These are phyloP conservation scores for Daldinia grandis DNA, from an alignment of 495 filamentous ascomycete genomes.

Conservation along the genomic window DNA sequence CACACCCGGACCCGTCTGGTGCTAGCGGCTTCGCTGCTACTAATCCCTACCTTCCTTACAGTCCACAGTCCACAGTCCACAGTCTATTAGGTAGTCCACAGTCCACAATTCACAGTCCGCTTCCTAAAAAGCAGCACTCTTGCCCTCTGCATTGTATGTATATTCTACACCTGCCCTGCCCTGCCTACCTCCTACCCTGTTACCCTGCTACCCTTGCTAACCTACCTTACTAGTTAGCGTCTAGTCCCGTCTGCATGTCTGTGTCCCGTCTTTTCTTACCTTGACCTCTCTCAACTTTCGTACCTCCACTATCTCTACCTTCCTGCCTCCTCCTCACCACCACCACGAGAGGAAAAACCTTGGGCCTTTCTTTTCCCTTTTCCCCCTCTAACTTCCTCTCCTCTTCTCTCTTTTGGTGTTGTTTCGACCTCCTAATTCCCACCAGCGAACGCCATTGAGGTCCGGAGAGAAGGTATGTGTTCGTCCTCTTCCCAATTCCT, in stretches of 20 bases:
- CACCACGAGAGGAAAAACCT: constrained; percentile 52
- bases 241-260: constrained; percentile 46
- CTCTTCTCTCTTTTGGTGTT: constrained; percentile 48
- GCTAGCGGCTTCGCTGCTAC: constrained; percentile 41
- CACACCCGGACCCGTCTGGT: constrained; percentile 41
- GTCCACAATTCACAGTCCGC: constrained; percentile 23
- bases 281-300: constrained; percentile 49
- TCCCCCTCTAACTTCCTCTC: constrained; percentile 46
- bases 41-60: constrained; percentile 34
- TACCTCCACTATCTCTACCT: constrained; percentile 52
- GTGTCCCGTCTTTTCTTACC: constrained; percentile 46
- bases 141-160: background rate
- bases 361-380: constrained; percentile 47
- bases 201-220: constrained; percentile 33
- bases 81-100: constrained; percentile 14
- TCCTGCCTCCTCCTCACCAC: constrained; percentile 52
- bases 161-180: constrained; percentile 12
- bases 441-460: constrained; percentile 45
- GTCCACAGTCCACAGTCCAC: constrained; percentile 13
- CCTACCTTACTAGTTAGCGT: constrained; percentile 44
- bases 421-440: constrained; percentile 51
- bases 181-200: constrained; percentile 18
- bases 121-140: constrained; percentile 37
- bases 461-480: constrained; percentile 52
- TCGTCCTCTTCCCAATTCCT: constrained; percentile 41